phyloP scores from a whole-genome alignment of 768 basidiomycete species.

The Termitomyces titanicus region DNA sequence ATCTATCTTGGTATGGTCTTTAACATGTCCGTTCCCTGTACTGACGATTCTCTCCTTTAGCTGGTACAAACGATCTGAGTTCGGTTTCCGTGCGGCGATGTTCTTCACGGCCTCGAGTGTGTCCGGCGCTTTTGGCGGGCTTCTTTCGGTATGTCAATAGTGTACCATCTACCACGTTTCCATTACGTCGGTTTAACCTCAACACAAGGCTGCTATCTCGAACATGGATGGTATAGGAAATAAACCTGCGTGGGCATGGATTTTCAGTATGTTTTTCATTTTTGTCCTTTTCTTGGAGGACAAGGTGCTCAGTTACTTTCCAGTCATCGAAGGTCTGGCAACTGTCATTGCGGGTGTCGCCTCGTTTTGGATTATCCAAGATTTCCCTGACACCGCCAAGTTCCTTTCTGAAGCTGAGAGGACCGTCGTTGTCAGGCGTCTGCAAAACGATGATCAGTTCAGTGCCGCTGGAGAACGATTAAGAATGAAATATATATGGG shows the following conservation, averaged over 20 bases:
- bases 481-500: constrained; percentile 51
- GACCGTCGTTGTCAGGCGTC: constrained; percentile 57
- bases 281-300: not conserved
- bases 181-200: not conserved
- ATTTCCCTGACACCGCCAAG: constrained; percentile 79
- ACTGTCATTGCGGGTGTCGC: constrained; percentile 62
- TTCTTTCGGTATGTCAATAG: constrained; percentile 64
- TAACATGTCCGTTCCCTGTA: not conserved
- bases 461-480: constrained; percentile 70
- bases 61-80: constrained; percentile 69
- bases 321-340: constrained; percentile 60
- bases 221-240: constrained; percentile 71
- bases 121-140: constrained; percentile 78
- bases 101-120: constrained; percentile 80
- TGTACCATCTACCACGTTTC: constrained; percentile 21
- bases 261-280: constrained; percentile 45
- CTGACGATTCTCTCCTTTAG: constrained; percentile 18
- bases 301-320: constrained; percentile 2
- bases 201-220: constrained; percentile 53
- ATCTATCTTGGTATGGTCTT: constrained; percentile 60
- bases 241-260: constrained; percentile 67
- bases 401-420: constrained; percentile 73
- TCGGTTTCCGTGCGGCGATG: constrained; percentile 60
- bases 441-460: constrained; percentile 67
- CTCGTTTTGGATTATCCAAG: constrained; percentile 78